Conservation (phyloP, 805 yeast species). For the Ogataea minuta region DNA sequence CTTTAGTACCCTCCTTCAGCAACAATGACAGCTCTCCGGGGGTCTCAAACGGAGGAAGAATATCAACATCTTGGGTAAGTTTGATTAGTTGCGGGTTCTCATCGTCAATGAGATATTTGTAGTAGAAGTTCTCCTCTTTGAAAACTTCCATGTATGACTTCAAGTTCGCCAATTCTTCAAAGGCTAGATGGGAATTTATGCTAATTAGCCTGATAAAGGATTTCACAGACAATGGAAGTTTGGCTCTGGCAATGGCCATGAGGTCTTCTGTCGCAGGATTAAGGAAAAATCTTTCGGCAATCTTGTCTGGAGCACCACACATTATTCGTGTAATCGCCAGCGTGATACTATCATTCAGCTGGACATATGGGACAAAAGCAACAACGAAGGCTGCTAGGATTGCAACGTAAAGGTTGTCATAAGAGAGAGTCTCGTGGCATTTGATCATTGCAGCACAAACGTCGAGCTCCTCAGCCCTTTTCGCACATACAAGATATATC, state of each 20-base stretch:
- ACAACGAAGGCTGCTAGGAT: constrained; percentile 45
- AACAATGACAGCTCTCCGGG: constrained; percentile 44
- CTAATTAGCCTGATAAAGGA: constrained; percentile 62
- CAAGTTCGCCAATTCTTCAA: constrained; percentile 56
- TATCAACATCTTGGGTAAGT: constrained; percentile 40
- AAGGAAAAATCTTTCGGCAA: constrained; percentile 45
- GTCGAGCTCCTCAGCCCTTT: constrained; percentile 38
- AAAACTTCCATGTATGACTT: constrained; percentile 59
- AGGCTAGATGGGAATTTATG: constrained; percentile 65
- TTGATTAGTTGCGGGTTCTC: constrained; percentile 49
- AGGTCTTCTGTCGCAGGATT: constrained; percentile 43
- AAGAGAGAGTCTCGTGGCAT: constrained; percentile 42
- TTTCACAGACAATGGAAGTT: constrained; percentile 63
- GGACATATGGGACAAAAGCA: constrained; percentile 48
- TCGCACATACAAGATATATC: constrained; percentile 36
- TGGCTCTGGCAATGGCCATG: constrained; percentile 60
- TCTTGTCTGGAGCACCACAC: constrained; percentile 42
- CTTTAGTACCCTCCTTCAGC: constrained; percentile 58
- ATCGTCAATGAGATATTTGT: constrained; percentile 47
- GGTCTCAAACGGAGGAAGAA: constrained; percentile 51
- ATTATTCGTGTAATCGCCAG: constrained; percentile 42
- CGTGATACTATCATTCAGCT: constrained; percentile 45
- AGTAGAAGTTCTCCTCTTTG: constrained; percentile 38
- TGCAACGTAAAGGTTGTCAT: constrained; percentile 52
- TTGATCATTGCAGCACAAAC: constrained; percentile 46